phyloP scores from a whole-genome alignment of 257 asterid genomes.

The Scutellaria barbata region DNA sequence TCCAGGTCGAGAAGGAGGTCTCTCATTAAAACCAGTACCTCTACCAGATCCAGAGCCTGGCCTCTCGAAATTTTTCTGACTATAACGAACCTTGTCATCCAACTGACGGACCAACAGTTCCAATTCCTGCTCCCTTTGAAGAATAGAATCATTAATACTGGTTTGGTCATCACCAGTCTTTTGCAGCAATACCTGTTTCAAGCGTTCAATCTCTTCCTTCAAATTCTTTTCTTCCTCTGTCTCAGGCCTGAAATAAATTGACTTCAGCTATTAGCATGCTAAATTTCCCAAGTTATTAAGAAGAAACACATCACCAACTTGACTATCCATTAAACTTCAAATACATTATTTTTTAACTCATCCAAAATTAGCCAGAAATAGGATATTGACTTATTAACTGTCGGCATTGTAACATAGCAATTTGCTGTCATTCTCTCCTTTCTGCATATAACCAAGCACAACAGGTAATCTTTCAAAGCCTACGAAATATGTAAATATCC shows the following conservation, averaged over 20 bases:
- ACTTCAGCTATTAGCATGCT: constrained; percentile 31
- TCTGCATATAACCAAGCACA: neutral
- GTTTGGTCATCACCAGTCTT: constrained; percentile 54
- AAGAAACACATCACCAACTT: neutral
- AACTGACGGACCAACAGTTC: constrained; percentile 65
- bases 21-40: constrained; percentile 50
- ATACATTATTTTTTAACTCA: neutral
- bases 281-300: constrained; percentile 2
- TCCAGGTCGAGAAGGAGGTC: constrained; percentile 54
- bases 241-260: constrained; percentile 63
- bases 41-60: constrained; percentile 78
- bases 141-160: constrained; percentile 50
- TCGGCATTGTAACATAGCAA: neutral
- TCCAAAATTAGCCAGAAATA: neutral
- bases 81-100: constrained; percentile 86
- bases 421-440: constrained; percentile 4
- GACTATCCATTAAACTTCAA: too few species aligned
- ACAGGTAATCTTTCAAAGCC: constrained; percentile 8
- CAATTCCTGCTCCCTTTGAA: constrained; percentile 67
- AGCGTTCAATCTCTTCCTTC: constrained; percentile 73
- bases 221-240: constrained; percentile 85
- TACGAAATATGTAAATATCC: neutral
- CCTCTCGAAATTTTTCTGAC: constrained; percentile 70
- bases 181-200: constrained; percentile 59
- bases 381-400: constrained; percentile 15